phyloP scores from a whole-genome alignment of 164 flowering plant species.

The Nymphaea colorata region DNA sequence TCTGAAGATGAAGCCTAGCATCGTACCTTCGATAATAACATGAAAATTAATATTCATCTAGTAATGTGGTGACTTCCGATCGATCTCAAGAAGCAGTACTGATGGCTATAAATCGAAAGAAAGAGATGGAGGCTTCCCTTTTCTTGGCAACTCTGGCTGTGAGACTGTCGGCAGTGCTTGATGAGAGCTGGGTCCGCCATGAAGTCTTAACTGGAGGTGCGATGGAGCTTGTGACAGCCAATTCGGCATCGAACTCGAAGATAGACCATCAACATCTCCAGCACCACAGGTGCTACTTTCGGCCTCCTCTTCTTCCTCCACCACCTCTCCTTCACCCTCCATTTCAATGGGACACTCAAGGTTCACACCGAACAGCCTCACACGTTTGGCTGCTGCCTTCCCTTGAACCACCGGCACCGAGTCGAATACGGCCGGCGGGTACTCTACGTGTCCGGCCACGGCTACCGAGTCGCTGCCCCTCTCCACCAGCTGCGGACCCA shows the following conservation, averaged over 20 bases:
- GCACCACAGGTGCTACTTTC: neutral
- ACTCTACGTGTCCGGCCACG: neutral
- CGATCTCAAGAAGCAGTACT: neutral
- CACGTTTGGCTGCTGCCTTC: slow-evolving; percentile 41
- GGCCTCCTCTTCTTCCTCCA: neutral
- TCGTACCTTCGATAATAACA: neutral
- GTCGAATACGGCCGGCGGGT: slow-evolving; percentile 26
- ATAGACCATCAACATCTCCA: neutral
- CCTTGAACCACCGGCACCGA: slow-evolving; percentile 79
- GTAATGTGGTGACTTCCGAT: neutral
- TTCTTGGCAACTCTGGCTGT: neutral
- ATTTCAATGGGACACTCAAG: slow-evolving; percentile 61
- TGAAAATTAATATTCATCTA: neutral
- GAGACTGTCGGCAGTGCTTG: neutral
- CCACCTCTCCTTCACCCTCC: slow-evolving; percentile 2
- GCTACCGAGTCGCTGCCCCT: neutral
- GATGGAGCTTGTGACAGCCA: neutral
- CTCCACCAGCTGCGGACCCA: neutral
- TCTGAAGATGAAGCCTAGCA: neutral
- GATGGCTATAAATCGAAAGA: neutral
- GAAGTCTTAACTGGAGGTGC: neutral
- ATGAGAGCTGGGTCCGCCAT: neutral
- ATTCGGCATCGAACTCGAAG: neutral
- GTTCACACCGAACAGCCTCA: slow-evolving; percentile 87
- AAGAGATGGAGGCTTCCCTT: neutral